These are phyloP conservation scores for Ustulina deusta DNA, from an alignment of 2,329 filamentous ascomycete genomes.

Conservation along the genomic window DNA sequence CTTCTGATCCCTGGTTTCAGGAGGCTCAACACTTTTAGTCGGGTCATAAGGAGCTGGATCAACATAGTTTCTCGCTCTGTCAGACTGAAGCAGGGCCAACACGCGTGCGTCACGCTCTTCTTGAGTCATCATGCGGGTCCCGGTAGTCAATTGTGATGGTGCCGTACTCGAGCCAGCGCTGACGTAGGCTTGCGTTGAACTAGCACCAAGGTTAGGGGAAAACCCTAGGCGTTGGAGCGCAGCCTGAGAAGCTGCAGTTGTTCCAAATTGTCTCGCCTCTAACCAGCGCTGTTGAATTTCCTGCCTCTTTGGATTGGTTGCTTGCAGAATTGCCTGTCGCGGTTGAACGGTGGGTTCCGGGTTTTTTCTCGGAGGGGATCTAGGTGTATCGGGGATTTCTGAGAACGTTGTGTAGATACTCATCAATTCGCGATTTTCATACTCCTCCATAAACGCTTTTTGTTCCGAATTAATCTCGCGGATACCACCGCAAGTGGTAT, in stretches of 20 bases:
- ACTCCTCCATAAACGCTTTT: conserved; percentile 66
- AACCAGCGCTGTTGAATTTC: conserved; percentile 64
- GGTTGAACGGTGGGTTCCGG: conserved; percentile 40
- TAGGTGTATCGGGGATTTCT: conserved; percentile 68
- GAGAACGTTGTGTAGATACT: conserved; percentile 66
- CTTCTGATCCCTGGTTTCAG: conserved; percentile 58
- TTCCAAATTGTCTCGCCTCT: conserved; percentile 60
- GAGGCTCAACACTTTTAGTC: conserved; percentile 51
- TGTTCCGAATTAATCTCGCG: conserved; percentile 65
- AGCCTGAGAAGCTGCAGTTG: conserved; percentile 56
- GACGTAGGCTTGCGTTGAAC: not conserved
- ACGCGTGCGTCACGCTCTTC: conserved; percentile 55
- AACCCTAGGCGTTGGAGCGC: conserved; percentile 59
- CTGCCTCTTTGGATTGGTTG: conserved; percentile 56
- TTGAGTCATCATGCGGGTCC: conserved; percentile 51
- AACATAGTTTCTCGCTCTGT: conserved; percentile 58
- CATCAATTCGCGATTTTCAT: conserved; percentile 71
- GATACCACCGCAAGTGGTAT: conserved; percentile 65
- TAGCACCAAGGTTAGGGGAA: not conserved
- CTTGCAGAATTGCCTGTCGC: conserved; percentile 55
- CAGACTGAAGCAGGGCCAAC: conserved; percentile 59
- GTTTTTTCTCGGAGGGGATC: conserved; percentile 61
- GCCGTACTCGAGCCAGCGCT: not conserved
- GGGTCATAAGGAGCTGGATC: conserved; percentile 56
- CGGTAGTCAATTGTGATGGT: conserved; percentile 35